Evolutionary conservation across 768 basidiomycete genomes (phyloP).

Genomic region (Termitomyces sp.): DNA sequence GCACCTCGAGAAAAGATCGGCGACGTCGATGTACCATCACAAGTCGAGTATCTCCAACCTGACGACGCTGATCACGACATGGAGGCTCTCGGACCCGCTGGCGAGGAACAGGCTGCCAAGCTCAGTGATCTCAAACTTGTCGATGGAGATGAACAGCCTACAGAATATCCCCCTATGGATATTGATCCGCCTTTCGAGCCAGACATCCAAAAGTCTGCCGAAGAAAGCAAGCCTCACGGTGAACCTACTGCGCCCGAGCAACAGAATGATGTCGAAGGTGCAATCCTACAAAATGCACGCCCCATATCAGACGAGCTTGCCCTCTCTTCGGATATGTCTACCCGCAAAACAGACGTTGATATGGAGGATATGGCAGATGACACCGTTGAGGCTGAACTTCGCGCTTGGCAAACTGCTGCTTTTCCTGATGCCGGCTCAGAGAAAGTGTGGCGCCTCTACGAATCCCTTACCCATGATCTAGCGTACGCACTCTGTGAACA

Average conservation of each 20-base stretch:
- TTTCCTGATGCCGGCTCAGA: constrained; percentile 58
- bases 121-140: constrained; percentile 77
- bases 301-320: constrained; percentile 20
- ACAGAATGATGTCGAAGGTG: constrained; percentile 42
- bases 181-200: constrained; percentile 31
- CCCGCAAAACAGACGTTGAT: constrained; percentile 30
- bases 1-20: constrained; percentile 33
- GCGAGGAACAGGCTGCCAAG: constrained; percentile 79
- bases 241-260: constrained; percentile 25
- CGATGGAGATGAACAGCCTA: constrained; percentile 49
- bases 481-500: constrained; percentile 94
- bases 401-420: constrained; percentile 60
- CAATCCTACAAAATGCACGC: constrained; percentile 38
- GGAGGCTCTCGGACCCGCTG: constrained; percentile 89
- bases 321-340: constrained; percentile 24
- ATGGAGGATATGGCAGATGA: constrained; percentile 32
- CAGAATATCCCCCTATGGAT: constrained; percentile 48
- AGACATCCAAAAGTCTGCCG: constrained; percentile 26
- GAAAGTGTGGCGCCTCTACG: constrained; percentile 90
- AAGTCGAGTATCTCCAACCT: constrained; percentile 76
- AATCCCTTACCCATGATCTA: constrained; percentile 86
- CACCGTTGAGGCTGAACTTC: constrained; percentile 48
- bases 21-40: constrained; percentile 39
- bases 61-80: constrained; percentile 69
- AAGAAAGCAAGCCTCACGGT: constrained; percentile 21